Evolutionary conservation across 305 asterid species (phyloP).

Genomic region (Withania somnifera): DNA sequence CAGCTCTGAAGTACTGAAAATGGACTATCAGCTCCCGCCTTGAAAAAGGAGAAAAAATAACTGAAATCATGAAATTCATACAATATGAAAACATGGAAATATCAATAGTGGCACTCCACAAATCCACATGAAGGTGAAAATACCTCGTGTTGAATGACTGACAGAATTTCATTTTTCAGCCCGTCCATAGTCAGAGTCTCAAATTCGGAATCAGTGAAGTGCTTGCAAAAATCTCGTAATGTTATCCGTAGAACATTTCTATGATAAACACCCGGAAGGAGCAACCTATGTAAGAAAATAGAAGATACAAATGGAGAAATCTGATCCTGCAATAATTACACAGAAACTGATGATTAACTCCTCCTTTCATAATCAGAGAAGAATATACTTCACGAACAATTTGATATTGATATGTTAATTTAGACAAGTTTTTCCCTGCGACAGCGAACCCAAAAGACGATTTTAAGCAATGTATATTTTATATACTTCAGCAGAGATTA

Average conservation of each 20-base stretch:
- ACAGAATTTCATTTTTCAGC: slow-evolving; percentile 72
- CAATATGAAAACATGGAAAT: background rate
- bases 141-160: slow-evolving; percentile 76
- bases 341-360: background rate
- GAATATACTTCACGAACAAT: background rate
- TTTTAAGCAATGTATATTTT: background rate
- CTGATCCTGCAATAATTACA: slow-evolving; percentile 62
- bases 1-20: slow-evolving; percentile 61
- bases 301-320: slow-evolving; percentile 68
- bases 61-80: background rate
- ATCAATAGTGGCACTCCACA: background rate
- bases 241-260: slow-evolving; percentile 60
- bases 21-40: slow-evolving; percentile 65
- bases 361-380: background rate
- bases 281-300: slow-evolving; percentile 65
- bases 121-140: background rate
- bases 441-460: background rate
- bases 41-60: slow-evolving; percentile 8
- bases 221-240: slow-evolving; percentile 60
- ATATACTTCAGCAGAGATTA: background rate
- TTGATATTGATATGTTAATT: background rate
- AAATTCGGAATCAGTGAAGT: slow-evolving; percentile 74
- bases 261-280: slow-evolving; percentile 81
- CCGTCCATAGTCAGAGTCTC: slow-evolving; percentile 62
- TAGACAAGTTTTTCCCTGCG: background rate